Conservation (phyloP, 2,329 filamentous ascomycete species). For the Diaporthe capsici region DNA sequence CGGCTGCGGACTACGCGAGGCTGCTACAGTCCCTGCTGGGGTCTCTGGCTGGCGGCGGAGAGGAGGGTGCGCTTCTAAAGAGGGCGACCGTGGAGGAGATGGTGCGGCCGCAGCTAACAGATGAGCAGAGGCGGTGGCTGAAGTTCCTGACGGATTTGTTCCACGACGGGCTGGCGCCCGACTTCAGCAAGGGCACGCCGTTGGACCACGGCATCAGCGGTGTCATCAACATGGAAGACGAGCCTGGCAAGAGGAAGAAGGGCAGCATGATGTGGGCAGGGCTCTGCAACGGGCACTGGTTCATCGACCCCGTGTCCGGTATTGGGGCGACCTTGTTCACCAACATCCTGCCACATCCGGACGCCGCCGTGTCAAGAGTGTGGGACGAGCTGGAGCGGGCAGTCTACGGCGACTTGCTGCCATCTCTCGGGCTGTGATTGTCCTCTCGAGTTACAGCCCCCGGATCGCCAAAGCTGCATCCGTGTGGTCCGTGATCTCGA, state of each 20-base stretch:
- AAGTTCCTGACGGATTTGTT: slow-evolving; percentile 40
- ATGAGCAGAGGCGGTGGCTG: slow-evolving; percentile 47
- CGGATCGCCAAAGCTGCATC: not conserved
- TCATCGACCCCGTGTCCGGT: slow-evolving; percentile 52
- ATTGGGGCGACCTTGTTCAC: slow-evolving; percentile 57
- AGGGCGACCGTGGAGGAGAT: slow-evolving; percentile 52
- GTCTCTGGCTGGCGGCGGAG: slow-evolving; percentile 27
- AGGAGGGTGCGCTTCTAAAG: slow-evolving; percentile 48
- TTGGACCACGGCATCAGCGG: slow-evolving; percentile 57
- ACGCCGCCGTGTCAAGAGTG: slow-evolving; percentile 52
- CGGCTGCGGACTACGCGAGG: slow-evolving; percentile 56
- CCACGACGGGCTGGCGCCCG: slow-evolving; percentile 52
- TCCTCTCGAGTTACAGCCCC: not conserved
- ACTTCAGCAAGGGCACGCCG: slow-evolving; percentile 52
- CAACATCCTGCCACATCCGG: slow-evolving; percentile 55
- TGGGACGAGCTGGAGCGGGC: slow-evolving; percentile 57
- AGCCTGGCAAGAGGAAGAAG: slow-evolving; percentile 56
- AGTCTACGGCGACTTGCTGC: slow-evolving; percentile 52
- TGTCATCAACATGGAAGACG: slow-evolving; percentile 55
- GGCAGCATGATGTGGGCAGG: slow-evolving; percentile 62
- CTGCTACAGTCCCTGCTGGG: slow-evolving; percentile 53
- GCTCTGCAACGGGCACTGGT: slow-evolving; percentile 57
- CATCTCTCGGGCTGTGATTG: not conserved
- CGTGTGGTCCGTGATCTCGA: not conserved
- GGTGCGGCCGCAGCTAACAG: slow-evolving; percentile 58